Evolutionary conservation across 805 yeast species (phyloP).

Genomic region (Pichia nanzhaoensis): DNA sequence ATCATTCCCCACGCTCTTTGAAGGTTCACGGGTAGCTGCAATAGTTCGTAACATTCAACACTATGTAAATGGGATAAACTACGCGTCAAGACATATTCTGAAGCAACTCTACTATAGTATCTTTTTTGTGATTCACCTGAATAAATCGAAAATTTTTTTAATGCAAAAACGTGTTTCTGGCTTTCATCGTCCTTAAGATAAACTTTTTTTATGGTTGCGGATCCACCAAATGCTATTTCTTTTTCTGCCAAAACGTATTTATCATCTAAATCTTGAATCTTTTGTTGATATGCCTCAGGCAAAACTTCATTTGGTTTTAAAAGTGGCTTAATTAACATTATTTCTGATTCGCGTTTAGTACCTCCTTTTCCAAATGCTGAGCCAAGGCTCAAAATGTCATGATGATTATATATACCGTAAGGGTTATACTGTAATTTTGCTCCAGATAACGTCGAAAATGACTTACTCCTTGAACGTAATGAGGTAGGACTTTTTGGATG

Average conservation of each 20-base stretch:
- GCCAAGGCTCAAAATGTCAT: constrained; percentile 23
- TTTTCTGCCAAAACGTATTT: constrained; percentile 44
- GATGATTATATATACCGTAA: constrained; percentile 43
- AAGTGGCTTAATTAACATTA: constrained; percentile 52
- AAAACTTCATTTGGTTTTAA: constrained; percentile 58
- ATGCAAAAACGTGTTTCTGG: constrained; percentile 42
- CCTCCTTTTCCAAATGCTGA: constrained; percentile 23
- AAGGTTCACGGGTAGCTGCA: constrained; percentile 52
- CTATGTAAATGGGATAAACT: constrained; percentile 51
- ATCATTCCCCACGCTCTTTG: constrained; percentile 74
- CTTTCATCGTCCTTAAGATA: constrained; percentile 29
- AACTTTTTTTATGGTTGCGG: constrained; percentile 54
- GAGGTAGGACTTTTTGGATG: not conserved
- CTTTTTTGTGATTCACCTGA: constrained; percentile 38
- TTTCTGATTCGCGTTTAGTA: constrained; percentile 30
- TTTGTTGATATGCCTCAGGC: constrained; percentile 48
- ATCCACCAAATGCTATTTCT: constrained; percentile 63
- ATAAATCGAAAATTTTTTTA: constrained; percentile 57
- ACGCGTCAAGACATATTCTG: constrained; percentile 59
- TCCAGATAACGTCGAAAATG: not conserved
- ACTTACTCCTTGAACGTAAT: not conserved
- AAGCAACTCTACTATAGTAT: constrained; percentile 57
- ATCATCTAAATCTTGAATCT: constrained; percentile 42
- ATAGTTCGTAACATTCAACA: constrained; percentile 45
- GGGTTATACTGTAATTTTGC: constrained; percentile 53